These are phyloP conservation scores for Neurospora tetraspora DNA, from an alignment of 495 filamentous ascomycete species.

Conservation along the genomic window DNA sequence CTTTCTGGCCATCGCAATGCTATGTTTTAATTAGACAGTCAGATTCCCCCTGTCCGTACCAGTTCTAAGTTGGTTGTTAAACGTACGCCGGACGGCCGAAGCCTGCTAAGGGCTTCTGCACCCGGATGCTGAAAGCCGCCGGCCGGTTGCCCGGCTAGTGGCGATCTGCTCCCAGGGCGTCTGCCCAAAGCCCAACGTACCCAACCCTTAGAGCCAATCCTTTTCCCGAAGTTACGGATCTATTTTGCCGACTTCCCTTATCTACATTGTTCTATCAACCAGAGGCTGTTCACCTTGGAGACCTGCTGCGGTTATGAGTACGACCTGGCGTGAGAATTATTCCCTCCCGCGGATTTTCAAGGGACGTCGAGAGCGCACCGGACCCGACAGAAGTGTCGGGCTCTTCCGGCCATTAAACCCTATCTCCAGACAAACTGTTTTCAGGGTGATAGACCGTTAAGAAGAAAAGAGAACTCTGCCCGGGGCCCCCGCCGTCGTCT, in stretches of 20 bases:
- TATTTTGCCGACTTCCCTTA: conserved; percentile 66
- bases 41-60: conserved; percentile 46
- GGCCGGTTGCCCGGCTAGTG: conserved; percentile 32
- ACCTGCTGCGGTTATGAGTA: conserved; percentile 64
- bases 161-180: conserved; percentile 46
- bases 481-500: conserved; percentile 50
- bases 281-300: conserved; percentile 65
- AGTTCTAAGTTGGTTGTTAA: conserved; percentile 31
- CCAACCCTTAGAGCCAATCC: conserved; percentile 62
- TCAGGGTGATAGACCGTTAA: conserved; percentile 48
- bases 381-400: conserved; percentile 53
- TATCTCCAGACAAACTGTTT: conserved; percentile 52
- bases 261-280: conserved; percentile 66
- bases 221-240: conserved; percentile 65
- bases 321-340: conserved; percentile 58
- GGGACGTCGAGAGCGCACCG: conserved; percentile 55
- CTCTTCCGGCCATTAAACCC: conserved; percentile 51
- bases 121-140: conserved; percentile 22
- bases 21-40: conserved; percentile 63
- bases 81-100: conserved; percentile 27
- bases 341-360: conserved; percentile 61
- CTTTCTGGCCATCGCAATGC: conserved; percentile 60
- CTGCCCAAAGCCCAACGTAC: conserved; percentile 41
- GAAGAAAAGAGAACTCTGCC: conserved; percentile 66
- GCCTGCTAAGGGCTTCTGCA: conserved; percentile 21